Evolutionary conservation across 2,329 filamentous ascomycete species (phyloP).

Genomic region (Westerdykella ornata): DNA sequence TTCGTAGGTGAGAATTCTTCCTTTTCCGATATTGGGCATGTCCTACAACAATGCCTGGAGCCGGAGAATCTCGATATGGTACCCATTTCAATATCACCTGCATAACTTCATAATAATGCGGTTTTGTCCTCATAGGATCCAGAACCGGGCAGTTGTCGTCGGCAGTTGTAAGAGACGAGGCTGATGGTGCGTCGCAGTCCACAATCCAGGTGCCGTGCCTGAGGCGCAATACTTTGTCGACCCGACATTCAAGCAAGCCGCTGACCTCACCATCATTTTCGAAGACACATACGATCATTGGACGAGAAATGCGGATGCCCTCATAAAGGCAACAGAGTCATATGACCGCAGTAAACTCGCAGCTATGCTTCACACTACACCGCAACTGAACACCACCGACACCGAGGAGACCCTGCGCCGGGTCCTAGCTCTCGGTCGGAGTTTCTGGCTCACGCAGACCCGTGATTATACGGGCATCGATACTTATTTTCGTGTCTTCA

Average conservation of each 20-base stretch:
- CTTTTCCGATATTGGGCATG: slow-evolving; percentile 16
- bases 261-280: slow-evolving; percentile 17
- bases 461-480: slow-evolving; percentile 17
- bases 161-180: slow-evolving; percentile 22
- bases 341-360: slow-evolving; percentile 14
- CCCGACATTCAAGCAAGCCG: slow-evolving; percentile 4
- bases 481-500: slow-evolving; percentile 12
- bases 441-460: slow-evolving; percentile 14
- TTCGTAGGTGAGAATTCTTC: slow-evolving; percentile 18
- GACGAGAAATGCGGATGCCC: slow-evolving; percentile 2
- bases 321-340: slow-evolving; percentile 8
- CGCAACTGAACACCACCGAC: slow-evolving; percentile 7
- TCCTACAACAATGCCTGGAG: slow-evolving; percentile 9
- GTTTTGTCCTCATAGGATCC: slow-evolving; percentile 5
- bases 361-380: slow-evolving; percentile 18
- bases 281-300: slow-evolving; percentile 17
- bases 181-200: slow-evolving; percentile 18
- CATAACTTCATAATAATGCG: slow-evolving; percentile 6
- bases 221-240: slow-evolving; percentile 14
- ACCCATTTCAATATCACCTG: slow-evolving; percentile 8
- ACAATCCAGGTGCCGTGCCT: slow-evolving; percentile 20
- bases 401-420: slow-evolving; percentile 10
- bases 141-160: slow-evolving; percentile 6
- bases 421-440: slow-evolving; percentile 11
- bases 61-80: slow-evolving; percentile 9